Conservation (phyloP, 1,139 yeast species). For the Scheffersomyces segobiensis region DNA sequence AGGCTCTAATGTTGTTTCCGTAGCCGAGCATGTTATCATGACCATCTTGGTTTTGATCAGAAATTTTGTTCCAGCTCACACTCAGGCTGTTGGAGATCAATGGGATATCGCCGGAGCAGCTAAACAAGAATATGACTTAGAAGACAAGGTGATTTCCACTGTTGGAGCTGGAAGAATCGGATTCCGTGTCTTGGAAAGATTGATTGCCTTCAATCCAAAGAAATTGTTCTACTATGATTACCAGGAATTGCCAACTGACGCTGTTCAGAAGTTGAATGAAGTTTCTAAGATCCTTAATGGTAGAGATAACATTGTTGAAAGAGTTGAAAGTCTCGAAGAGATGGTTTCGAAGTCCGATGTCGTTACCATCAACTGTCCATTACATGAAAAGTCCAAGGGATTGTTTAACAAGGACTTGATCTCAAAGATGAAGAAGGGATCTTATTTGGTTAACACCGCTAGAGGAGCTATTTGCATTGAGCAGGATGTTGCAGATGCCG, state of each 20-base stretch:
- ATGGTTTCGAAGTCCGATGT: conserved; percentile 69
- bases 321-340: conserved; percentile 66
- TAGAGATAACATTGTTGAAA: conserved; percentile 46
- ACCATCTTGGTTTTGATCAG: conserved; percentile 71
- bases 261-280: conserved; percentile 51
- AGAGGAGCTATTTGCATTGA: conserved; percentile 79
- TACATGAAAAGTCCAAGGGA: conserved; percentile 69
- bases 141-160: conserved; percentile 73
- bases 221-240: conserved; percentile 75
- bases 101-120: conserved; percentile 85
- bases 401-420: conserved; percentile 66
- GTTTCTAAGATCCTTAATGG: conserved; percentile 42
- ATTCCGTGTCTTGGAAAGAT: conserved; percentile 69
- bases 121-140: conserved; percentile 71
- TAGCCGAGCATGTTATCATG: conserved; percentile 81
- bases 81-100: conserved; percentile 50
- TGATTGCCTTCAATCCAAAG: conserved; percentile 73
- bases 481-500: conserved; percentile 75
- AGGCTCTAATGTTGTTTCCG: conserved; percentile 78
- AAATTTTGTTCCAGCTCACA: conserved; percentile 79
- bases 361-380: conserved; percentile 77
- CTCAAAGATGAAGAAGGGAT: conserved; percentile 73
- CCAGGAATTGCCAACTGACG: conserved; percentile 62
- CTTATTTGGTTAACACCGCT: conserved; percentile 81
- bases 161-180: conserved; percentile 88